Conservation (phyloP, 176 grass and related monocot species). For the Paspalum notatum region DNA sequence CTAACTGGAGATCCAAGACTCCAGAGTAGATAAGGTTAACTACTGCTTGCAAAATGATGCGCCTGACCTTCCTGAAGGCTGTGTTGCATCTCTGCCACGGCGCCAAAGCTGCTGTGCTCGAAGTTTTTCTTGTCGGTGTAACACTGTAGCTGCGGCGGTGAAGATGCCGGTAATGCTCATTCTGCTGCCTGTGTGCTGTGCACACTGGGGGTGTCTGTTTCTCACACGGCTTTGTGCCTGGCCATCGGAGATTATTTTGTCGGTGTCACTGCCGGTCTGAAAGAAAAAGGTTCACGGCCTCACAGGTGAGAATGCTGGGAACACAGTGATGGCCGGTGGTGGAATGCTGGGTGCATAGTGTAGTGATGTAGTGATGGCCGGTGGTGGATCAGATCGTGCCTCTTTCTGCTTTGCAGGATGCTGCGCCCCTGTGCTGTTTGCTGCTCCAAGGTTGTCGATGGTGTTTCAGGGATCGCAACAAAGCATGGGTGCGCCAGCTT, state of each 20-base stretch:
- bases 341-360: background rate
- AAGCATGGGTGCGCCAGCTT: conserved; percentile 1
- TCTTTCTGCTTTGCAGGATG: conserved; percentile 5
- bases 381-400: conserved; percentile 35
- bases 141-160: background rate
- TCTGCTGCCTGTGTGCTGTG: background rate
- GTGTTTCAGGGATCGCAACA: conserved; percentile 36
- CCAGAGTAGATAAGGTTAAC: background rate
- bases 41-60: background rate
- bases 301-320: conserved; percentile 2
- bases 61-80: background rate
- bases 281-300: background rate
- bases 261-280: conserved; percentile 15
- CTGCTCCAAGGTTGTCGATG: background rate
- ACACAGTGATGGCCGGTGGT: conserved; percentile 42
- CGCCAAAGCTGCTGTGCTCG: background rate
- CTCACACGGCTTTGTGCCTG: background rate
- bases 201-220: background rate
- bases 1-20: background rate
- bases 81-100: background rate
- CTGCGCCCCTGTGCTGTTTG: background rate
- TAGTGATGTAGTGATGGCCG: conserved; percentile 20
- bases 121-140: background rate
- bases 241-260: conserved; percentile 28
- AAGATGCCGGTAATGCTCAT: background rate